Evolutionary conservation across 2,329 filamentous ascomycete species (phyloP).

Genomic region (Cercospora sp.): DNA sequence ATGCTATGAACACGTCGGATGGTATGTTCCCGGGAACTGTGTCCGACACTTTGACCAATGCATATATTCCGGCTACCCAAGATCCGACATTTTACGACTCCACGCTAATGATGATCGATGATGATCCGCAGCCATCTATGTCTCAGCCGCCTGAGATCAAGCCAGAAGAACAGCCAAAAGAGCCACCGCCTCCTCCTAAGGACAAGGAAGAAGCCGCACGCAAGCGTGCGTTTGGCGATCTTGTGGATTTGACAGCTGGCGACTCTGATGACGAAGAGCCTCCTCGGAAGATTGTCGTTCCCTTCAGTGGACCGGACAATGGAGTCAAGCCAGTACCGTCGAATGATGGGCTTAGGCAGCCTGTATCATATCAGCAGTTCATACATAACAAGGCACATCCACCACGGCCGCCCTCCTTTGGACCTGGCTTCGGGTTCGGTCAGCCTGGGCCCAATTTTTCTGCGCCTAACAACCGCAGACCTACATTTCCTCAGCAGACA

Average conservation of each 20-base stretch:
- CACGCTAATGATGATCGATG: slow-evolving; percentile 14
- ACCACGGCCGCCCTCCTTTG: slow-evolving; percentile 1
- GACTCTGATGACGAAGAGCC: slow-evolving; percentile 50
- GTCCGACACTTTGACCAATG: slow-evolving; percentile 12
- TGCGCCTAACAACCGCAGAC: neutral
- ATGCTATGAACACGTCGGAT: slow-evolving; percentile 23
- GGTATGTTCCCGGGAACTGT: slow-evolving; percentile 4
- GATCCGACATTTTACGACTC: slow-evolving; percentile 10
- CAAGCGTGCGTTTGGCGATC: slow-evolving; percentile 56
- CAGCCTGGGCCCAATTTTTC: neutral
- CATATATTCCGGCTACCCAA: slow-evolving; percentile 4
- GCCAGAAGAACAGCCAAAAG: slow-evolving; percentile 28
- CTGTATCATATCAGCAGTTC: slow-evolving; percentile 23
- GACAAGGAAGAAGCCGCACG: slow-evolving; percentile 58
- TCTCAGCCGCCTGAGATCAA: slow-evolving; percentile 25
- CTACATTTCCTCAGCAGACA: slow-evolving; percentile 8
- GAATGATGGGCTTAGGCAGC: slow-evolving; percentile 20
- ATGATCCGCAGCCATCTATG: slow-evolving; percentile 6
- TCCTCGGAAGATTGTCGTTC: slow-evolving; percentile 40
- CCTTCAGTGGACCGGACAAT: slow-evolving; percentile 13
- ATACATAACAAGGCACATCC: slow-evolving; percentile 13
- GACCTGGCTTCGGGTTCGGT: neutral
- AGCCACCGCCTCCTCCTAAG: slow-evolving; percentile 38
- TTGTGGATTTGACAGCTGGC: slow-evolving; percentile 53
- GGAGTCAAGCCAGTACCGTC: slow-evolving; percentile 14